Evolutionary conservation across 495 filamentous ascomycete species (phyloP).

Genomic region (Cercophora sp.): DNA sequence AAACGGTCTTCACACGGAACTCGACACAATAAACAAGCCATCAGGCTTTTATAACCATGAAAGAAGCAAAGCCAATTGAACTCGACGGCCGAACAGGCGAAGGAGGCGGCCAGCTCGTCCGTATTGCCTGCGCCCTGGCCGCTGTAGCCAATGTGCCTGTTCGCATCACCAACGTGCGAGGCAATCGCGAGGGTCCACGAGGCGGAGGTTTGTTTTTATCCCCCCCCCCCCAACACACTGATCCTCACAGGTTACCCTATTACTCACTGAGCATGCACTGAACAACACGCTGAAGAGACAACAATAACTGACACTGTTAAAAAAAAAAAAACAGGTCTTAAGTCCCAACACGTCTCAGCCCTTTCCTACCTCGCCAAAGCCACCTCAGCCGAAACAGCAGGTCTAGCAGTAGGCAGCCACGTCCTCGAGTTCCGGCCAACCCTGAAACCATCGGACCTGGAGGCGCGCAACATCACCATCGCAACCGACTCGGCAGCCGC

Average conservation of each 20-base stretch:
- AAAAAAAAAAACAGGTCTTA: conserved; percentile 70
- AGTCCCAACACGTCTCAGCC: conserved; percentile 68
- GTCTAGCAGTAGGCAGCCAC: conserved; percentile 52
- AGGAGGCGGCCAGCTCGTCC: conserved; percentile 79
- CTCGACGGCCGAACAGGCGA: conserved; percentile 73
- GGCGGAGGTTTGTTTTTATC: too few relatives aligned
- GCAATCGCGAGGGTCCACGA: conserved; percentile 50
- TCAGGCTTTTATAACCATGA: conserved; percentile 10
- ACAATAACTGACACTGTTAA: too few relatives aligned
- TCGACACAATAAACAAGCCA: too few relatives aligned
- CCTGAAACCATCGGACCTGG: conserved; percentile 33
- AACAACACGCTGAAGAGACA: too few relatives aligned
- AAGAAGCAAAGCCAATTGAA: conserved; percentile 24
- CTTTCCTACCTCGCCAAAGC: conserved; percentile 60
- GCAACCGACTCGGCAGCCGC: conserved; percentile 39
- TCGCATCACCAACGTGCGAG: conserved; percentile 64
- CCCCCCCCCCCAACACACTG: too few relatives aligned
- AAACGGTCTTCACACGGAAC: too few relatives aligned
- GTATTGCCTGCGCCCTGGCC: conserved; percentile 65
- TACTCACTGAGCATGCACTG: too few relatives aligned
- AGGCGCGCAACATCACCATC: conserved; percentile 40
- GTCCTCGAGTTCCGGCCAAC: conserved; percentile 50
- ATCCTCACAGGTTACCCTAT: too few relatives aligned
- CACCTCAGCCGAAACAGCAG: conserved; percentile 52
- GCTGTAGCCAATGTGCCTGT: conserved; percentile 63